phyloP scores from a whole-genome alignment of 75 land plant genomes.

The Cupressus sempervirens region DNA sequence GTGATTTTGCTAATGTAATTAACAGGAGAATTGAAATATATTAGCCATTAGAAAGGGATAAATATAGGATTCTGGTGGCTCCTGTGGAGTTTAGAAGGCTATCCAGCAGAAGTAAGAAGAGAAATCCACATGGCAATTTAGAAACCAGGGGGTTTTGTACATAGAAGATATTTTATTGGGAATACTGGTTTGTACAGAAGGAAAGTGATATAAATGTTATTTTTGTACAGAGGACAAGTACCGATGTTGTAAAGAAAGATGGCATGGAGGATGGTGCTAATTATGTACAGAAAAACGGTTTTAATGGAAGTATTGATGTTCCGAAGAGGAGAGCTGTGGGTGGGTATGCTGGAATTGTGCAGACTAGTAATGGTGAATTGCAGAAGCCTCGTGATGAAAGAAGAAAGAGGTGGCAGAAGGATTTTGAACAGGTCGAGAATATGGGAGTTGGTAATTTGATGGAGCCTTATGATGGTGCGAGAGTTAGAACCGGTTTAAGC shows the following conservation, averaged over 20 bases:
- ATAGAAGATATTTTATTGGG: not conserved
- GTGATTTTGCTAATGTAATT: not conserved
- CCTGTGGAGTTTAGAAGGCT: not conserved
- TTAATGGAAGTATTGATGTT: not conserved
- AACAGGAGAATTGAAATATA: slow-evolving; percentile 33
- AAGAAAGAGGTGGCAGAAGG: not conserved
- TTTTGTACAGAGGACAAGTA: not conserved
- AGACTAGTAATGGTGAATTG: not conserved
- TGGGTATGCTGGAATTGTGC: not conserved
- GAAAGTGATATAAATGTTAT: not conserved
- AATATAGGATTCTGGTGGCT: slow-evolving; percentile 14
- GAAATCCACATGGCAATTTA: not conserved
- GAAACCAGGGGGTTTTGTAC: not conserved
- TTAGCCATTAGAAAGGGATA: slow-evolving; percentile 34
- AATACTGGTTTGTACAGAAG: not conserved
- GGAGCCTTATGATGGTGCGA: not conserved
- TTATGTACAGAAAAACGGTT: not conserved
- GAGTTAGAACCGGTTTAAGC: not conserved
- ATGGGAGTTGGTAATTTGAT: not conserved
- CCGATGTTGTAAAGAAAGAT: not conserved
- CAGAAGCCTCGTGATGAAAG: not conserved
- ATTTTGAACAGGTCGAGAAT: not conserved
- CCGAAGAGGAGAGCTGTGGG: not conserved
- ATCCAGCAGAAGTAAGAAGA: not conserved
- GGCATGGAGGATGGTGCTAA: not conserved